Conservation (phyloP, 2,329 filamentous ascomycete genomes). For the Aspergillus novoparasiticus region DNA sequence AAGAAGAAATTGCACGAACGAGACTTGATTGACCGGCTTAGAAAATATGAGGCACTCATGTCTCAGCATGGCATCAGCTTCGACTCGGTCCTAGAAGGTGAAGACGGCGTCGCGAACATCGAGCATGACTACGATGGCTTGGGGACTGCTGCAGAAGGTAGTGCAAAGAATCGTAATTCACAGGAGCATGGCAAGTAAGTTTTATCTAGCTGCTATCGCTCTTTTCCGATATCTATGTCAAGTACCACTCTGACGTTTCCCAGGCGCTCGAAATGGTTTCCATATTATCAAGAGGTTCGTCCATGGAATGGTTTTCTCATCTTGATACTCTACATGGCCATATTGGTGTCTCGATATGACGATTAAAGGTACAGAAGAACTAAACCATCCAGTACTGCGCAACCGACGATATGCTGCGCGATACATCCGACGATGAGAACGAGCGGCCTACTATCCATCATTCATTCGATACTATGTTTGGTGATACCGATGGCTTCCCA, state of each 20-base stretch:
- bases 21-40: slow-evolving; percentile 67
- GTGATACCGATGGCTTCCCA: slow-evolving; percentile 60
- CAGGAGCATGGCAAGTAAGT: background rate
- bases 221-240: background rate
- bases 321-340: background rate
- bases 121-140: background rate
- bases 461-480: background rate
- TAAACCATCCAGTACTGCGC: background rate
- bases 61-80: slow-evolving; percentile 67
- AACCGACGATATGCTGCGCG: background rate
- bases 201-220: too few species aligned
- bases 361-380: background rate
- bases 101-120: background rate
- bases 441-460: background rate
- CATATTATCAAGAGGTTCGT: background rate
- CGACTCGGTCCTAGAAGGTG: slow-evolving; percentile 55
- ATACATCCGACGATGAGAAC: background rate
- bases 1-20: slow-evolving; percentile 64
- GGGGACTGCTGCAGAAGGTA: background rate
- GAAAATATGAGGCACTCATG: slow-evolving; percentile 67
- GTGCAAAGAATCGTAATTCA: background rate
- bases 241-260: background rate
- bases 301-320: background rate
- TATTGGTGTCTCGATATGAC: background rate
- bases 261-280: background rate